These are phyloP conservation scores for Dictyostelium capitatum DNA, from an alignment of 78 protist species.

Conservation along the genomic window DNA sequence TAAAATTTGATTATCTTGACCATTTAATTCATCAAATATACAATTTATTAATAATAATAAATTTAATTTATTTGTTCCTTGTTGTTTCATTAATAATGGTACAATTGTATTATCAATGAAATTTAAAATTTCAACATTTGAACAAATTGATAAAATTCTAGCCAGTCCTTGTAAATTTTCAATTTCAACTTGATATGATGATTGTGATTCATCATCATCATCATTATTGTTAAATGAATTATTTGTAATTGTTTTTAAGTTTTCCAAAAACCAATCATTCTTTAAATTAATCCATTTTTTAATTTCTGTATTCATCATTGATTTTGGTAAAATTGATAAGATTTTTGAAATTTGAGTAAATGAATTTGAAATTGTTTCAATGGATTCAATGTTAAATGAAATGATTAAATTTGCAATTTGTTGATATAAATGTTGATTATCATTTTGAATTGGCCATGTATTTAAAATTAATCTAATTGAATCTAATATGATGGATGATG, in stretches of 20 bases:
- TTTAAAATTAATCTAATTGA: constrained; percentile 6
- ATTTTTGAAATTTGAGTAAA: constrained; percentile 8
- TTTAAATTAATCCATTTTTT: not conserved
- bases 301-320: not conserved
- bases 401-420: not conserved
- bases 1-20: not conserved
- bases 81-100: not conserved
- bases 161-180: not conserved
- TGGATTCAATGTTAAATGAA: not conserved
- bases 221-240: not conserved
- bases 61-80: not conserved
- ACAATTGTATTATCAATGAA: not conserved
- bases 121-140: not conserved
- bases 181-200: constrained; percentile 16
- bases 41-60: constrained; percentile 3
- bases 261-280: not conserved
- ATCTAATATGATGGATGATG: not conserved
- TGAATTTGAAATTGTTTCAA: not conserved
- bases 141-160: constrained; percentile 11
- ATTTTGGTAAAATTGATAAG: constrained; percentile 8
- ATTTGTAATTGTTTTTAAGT: not conserved
- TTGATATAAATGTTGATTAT: constrained; percentile 32
- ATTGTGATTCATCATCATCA: not conserved
- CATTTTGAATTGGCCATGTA: constrained; percentile 27
- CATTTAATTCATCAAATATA: not conserved